Percentiles rank a stretch among this genome's conserved stretches.
These are phyloP conservation scores for Botryotinia convoluta DNA, from an alignment of 2,329 filamentous ascomycete genomes.

Conservation along the genomic window DNA sequence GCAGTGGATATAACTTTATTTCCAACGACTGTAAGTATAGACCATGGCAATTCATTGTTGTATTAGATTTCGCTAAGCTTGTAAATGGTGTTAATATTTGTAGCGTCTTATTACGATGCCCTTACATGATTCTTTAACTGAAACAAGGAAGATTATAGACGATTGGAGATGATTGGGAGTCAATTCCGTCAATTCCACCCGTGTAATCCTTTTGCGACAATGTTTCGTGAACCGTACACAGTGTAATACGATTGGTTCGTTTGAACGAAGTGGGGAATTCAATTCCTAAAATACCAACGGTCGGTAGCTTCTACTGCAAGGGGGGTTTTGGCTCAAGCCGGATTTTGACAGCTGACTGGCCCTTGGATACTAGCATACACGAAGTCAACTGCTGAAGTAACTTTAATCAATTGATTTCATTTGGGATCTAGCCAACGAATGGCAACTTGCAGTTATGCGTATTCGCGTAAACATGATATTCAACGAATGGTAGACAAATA, in stretches of 20 bases:
- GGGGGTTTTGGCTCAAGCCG: background rate
- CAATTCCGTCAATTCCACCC: background rate
- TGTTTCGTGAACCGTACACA: background rate
- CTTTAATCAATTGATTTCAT: background rate
- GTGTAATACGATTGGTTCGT: background rate
- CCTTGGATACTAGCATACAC: background rate
- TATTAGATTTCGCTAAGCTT: background rate
- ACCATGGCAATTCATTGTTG: too few relatives aligned
- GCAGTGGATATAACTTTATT: background rate
- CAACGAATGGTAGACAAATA: background rate
- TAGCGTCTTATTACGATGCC: background rate
- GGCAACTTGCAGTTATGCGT: background rate
- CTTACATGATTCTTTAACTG: background rate
- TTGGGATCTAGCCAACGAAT: background rate
- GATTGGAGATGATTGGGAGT: background rate
- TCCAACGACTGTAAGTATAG: background rate
- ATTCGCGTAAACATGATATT: background rate
- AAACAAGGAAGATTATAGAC: background rate
- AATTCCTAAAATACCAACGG: background rate
- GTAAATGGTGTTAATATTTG: background rate
- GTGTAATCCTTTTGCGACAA: background rate
- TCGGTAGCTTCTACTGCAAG: background rate
- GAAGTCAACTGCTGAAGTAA: background rate
- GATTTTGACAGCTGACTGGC: background rate
- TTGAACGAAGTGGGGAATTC: background rate